Percentiles rank a stretch among this genome's conserved stretches.
These are phyloP conservation scores for Fragosphaeria purpurea DNA, from an alignment of 2,329 filamentous ascomycete species.

Conservation along the genomic window DNA sequence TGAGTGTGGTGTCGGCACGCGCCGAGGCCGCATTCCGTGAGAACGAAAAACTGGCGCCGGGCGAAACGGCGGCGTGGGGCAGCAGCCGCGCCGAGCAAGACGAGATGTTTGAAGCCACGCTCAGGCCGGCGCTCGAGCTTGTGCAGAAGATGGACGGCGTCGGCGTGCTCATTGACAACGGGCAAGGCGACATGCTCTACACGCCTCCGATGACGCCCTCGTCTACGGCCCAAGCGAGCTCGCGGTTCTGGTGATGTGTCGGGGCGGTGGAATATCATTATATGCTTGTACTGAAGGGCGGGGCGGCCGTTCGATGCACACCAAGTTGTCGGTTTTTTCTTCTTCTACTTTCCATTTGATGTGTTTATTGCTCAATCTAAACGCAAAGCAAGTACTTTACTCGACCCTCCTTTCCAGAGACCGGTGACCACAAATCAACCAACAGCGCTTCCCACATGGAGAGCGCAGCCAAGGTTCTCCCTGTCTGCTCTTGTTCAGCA, in stretches of 20 bases:
- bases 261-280: no score
- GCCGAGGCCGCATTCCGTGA: conserved; percentile 16
- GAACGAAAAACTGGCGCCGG: conserved; percentile 17
- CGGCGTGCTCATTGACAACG: conserved; percentile 17
- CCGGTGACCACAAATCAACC: no score
- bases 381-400: no score
- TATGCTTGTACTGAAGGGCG: no score
- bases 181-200: conserved; percentile 6
- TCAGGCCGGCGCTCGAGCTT: conserved; percentile 18
- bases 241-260: conserved; percentile 10
- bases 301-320: no score
- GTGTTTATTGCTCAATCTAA: no score
- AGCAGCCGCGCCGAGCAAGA: conserved; percentile 6
- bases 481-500: no score
- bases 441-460: no score
- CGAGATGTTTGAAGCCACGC: conserved; percentile 14
- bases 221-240: not conserved
- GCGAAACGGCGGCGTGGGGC: conserved; percentile 18
- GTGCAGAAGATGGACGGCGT: conserved; percentile 21
- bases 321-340: no score
- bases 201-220: conserved; percentile 3
- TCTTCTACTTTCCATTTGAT: no score
- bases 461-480: no score
- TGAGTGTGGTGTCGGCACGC: conserved; percentile 17
- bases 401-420: no score